Conservation (phyloP, 108 stramenopile genomes). For the Cylindrotheca fusiformis region DNA sequence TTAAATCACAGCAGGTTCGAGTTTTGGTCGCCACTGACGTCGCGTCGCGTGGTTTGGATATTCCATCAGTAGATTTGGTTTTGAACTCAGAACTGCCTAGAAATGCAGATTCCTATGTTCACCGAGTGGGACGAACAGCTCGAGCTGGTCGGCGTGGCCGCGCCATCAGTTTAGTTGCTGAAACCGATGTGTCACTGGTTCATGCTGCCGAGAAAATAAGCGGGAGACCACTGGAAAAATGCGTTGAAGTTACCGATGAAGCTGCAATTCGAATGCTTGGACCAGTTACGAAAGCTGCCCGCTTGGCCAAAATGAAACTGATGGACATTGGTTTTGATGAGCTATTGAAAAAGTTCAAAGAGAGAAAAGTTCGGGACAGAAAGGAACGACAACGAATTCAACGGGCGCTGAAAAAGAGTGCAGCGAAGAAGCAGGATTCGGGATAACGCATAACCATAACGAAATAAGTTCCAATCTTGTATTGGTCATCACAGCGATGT, state of each 20-base stretch:
- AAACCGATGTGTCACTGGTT: conserved; percentile 76
- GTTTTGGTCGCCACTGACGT: conserved; percentile 98
- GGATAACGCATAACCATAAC: no score
- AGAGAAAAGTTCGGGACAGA: conserved; percentile 77
- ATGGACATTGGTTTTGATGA: conserved; percentile 92
- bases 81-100: conserved; percentile 95
- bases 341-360: conserved; percentile 80
- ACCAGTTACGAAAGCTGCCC: conserved; percentile 84
- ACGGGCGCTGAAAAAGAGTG: conserved; percentile 30
- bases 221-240: conserved; percentile 74
- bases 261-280: conserved; percentile 76
- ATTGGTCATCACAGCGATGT: no score
- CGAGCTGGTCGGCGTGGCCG: conserved; percentile 94
- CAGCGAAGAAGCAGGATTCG: conserved; percentile 15
- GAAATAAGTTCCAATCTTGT: no score
- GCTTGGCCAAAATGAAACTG: conserved; percentile 84
- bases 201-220: conserved; percentile 80
- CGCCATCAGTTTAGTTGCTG: conserved; percentile 92
- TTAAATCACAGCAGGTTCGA: conserved; percentile 84
- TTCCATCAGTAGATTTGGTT: conserved; percentile 96
- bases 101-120: conserved; percentile 93
- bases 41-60: conserved; percentile 94
- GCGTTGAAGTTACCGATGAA: conserved; percentile 78
- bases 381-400: conserved; percentile 76
- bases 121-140: conserved; percentile 97